Base-by-base conservation (phyloP, 768 basidiomycete species). In the Termitomyces sp. region DNA sequence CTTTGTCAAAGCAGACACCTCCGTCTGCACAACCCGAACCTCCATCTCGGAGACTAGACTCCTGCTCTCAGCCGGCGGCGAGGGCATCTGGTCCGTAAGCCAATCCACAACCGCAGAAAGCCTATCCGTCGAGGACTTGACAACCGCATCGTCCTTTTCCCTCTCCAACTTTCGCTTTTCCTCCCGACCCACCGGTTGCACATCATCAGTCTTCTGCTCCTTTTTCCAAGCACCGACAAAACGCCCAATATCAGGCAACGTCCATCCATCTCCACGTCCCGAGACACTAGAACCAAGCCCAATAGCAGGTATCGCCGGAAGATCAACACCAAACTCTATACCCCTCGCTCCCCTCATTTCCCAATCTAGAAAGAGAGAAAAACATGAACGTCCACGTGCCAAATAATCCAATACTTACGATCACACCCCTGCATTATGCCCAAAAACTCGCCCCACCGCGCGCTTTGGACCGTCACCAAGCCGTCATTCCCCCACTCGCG, bases 401-500 rank as follows among this genome's bases (percentile, higher is more conserved):
- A 18, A 31, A n/a, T n/a, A 37, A 4, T 42, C 7, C 34, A 51
- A 10, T 14, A 31, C 79, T 63, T 60, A 82, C 79, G 97, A 75
- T 99, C 94, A 64, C 87, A 89, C 1, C 87, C 88, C 61, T 96
- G 90, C 65, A 98, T 76, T 18, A 84, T 83, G 4, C 97, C 97
- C 32, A 99, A 74, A 69, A 94, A 98, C 67, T 97, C 92, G 18
- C 97, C 97, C 95, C 96, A 98, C 62, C 86, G 85, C 5, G 97
- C 93, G 64, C 89, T 91, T 62, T 90, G 85, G n/a, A 99, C 79
- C 16, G 88, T 88, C 16, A 98, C 95, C 36, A 98, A 78, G 0
- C 93, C 94, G 65, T 98, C 95, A 68, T 97, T 95, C 0, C 94
- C 95, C 82, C 86, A 86, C 49, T 82, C 76, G 18, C 74, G 65